A percentile compares a stretch with the other conserved stretches of the same genome.
These are phyloP conservation scores for Gynandropsis gynandra DNA, from an alignment of 345 rosid genomes.

Conservation along the genomic window DNA sequence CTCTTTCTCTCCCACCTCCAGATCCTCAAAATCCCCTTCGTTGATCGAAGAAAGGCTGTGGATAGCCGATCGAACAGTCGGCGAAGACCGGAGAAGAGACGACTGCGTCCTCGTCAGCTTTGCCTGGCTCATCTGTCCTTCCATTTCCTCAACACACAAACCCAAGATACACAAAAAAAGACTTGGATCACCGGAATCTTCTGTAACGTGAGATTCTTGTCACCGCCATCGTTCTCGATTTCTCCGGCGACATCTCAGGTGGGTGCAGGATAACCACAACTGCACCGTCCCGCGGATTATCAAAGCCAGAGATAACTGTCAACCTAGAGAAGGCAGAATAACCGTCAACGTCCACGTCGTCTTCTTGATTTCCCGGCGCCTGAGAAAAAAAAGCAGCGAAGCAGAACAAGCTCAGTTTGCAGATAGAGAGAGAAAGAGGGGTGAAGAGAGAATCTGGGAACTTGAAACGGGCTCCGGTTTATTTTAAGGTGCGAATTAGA, in stretches of 20 bases:
- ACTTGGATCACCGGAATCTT: neutral
- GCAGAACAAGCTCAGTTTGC: conserved; percentile 11
- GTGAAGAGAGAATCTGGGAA: conserved; percentile 11
- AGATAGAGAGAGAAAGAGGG: conserved; percentile 11
- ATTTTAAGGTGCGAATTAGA: conserved; percentile 27
- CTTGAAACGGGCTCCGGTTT: conserved; percentile 32
- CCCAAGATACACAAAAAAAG: neutral
- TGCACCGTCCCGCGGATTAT: conserved; percentile 28
- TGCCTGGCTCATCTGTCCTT: conserved; percentile 45
- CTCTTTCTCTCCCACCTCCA: conserved; percentile 30
- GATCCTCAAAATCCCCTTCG: conserved; percentile 41
- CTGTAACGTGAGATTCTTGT: conserved; percentile 50
- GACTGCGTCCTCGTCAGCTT: conserved; percentile 78
- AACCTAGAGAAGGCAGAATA: neutral
- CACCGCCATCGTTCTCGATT: conserved; percentile 23
- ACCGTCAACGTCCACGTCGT: neutral
- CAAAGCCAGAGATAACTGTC: neutral
- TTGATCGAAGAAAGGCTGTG: conserved; percentile 68
- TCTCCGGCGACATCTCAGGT: conserved; percentile 41
- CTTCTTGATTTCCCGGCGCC: conserved; percentile 1
- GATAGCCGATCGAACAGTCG: conserved; percentile 78
- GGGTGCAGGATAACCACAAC: conserved; percentile 32
- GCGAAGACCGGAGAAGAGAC: conserved; percentile 75
- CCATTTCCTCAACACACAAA: conserved; percentile 26
- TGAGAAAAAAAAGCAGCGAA: conserved; percentile 3